phyloP scores from a whole-genome alignment of 2,329 filamentous ascomycete species.

The Fusarium chlamydosporum region DNA sequence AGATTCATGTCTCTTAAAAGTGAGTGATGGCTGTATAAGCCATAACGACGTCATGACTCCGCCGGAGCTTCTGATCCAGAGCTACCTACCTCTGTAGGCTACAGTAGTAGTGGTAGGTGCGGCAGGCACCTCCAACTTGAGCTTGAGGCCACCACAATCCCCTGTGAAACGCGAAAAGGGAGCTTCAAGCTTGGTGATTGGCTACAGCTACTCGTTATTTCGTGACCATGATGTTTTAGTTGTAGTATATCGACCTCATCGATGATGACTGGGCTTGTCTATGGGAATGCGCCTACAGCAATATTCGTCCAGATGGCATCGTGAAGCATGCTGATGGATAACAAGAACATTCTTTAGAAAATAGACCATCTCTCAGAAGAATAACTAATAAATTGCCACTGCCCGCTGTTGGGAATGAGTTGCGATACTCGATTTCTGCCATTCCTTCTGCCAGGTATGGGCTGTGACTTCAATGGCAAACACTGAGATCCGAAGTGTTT shows the following conservation, averaged over 20 bases:
- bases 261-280: constrained; percentile 36
- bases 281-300: constrained; percentile 16
- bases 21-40: neutral
- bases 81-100: too few relatives aligned
- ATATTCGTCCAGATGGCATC: constrained; percentile 11
- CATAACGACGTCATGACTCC: constrained; percentile 45
- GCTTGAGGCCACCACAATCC: constrained; percentile 15
- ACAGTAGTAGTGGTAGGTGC: neutral
- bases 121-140: constrained; percentile 9
- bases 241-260: constrained; percentile 7
- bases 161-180: constrained; percentile 6
- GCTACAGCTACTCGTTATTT: constrained; percentile 1
- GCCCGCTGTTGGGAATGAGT: neutral
- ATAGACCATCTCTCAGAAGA: neutral
- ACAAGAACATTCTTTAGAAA: neutral
- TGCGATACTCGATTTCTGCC: neutral
- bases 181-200: constrained; percentile 26
- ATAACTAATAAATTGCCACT: constrained; percentile 6
- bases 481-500: neutral
- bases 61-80: constrained; percentile 41
- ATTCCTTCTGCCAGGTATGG: constrained; percentile 1
- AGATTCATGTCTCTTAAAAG: constrained; percentile 14
- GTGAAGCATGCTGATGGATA: constrained; percentile 10
- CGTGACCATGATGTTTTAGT: constrained; percentile 32
- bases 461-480: neutral